phyloP scores from a whole-genome alignment of 495 filamentous ascomycete species.

The Letharia lupina region DNA sequence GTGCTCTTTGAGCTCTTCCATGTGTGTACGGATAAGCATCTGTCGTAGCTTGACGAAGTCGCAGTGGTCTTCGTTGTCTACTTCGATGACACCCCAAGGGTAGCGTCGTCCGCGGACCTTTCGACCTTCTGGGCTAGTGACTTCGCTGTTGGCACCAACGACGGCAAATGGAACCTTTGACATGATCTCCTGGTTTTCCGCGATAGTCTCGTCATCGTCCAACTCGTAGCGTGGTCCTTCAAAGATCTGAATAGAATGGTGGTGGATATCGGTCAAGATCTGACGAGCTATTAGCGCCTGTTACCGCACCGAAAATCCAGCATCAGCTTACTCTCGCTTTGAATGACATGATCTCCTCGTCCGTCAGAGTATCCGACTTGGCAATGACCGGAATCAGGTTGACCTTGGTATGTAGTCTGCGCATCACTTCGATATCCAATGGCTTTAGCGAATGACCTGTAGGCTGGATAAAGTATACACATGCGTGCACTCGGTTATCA shows the following conservation, averaged over 20 bases:
- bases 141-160: conserved; percentile 90
- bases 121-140: conserved; percentile 82
- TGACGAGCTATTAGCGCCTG: conserved; percentile 30
- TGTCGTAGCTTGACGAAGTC: conserved; percentile 99
- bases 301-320: conserved; percentile 1
- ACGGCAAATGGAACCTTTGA: conserved; percentile 98
- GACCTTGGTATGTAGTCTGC: conserved; percentile 98
- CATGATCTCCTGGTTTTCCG: conserved; percentile 99
- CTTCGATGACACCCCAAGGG: conserved; percentile 98
- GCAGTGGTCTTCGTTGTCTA: conserved; percentile 99
- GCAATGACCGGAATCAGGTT: conserved; percentile 99
- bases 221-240: conserved; percentile 97
- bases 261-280: conserved; percentile 95
- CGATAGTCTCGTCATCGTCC: conserved; percentile 98
- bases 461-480: conserved; percentile 98
- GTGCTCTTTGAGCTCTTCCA: conserved; percentile 99
- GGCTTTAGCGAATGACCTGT: conserved; percentile 99
- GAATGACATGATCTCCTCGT: conserved; percentile 88
- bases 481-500: conserved; percentile 96
- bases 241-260: conserved; percentile 97
- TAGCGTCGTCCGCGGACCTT: conserved; percentile 93
- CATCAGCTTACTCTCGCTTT: conserved; percentile 74
- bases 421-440: conserved; percentile 98
- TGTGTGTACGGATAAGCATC: conserved; percentile 99
- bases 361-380: conserved; percentile 95